These are phyloP conservation scores for Psilocybe sp. DNA, from an alignment of 768 basidiomycete species.

Conservation along the genomic window DNA sequence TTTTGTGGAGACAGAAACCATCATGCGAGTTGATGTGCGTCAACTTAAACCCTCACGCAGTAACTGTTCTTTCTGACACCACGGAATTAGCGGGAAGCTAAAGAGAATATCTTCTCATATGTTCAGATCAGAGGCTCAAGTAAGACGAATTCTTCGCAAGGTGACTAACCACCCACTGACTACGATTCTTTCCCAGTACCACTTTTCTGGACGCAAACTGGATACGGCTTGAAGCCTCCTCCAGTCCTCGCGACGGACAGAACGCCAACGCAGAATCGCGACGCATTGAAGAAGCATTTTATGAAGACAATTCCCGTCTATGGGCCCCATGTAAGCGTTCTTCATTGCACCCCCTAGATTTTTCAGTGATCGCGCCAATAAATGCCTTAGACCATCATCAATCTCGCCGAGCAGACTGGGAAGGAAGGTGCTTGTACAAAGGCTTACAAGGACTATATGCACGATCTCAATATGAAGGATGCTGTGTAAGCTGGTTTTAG, in stretches of 20 bases:
- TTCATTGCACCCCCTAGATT: neutral
- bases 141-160: conserved; percentile 32
- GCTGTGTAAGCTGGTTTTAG: conserved; percentile 42
- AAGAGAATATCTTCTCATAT: conserved; percentile 80
- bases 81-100: conserved; percentile 62
- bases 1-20: conserved; percentile 93
- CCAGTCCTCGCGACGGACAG: conserved; percentile 74
- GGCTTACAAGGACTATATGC: conserved; percentile 71
- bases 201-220: conserved; percentile 88
- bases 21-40: conserved; percentile 76
- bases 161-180: conserved; percentile 3
- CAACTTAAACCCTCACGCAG: neutral
- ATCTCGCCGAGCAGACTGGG: conserved; percentile 88
- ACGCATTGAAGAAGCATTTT: conserved; percentile 74
- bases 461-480: conserved; percentile 52
- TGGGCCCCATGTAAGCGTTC: conserved; percentile 65
- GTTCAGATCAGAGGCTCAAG: conserved; percentile 92
- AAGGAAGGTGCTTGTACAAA: conserved; percentile 81
- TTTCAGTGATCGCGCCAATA: neutral
- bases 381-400: conserved; percentile 66
- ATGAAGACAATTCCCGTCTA: conserved; percentile 61
- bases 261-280: conserved; percentile 69
- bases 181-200: conserved; percentile 57
- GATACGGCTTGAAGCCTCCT: conserved; percentile 84
- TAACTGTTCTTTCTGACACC: neutral